phyloP scores from a whole-genome alignment of 352 stramenopile genomes.

The Phytophthora nicotianae region DNA sequence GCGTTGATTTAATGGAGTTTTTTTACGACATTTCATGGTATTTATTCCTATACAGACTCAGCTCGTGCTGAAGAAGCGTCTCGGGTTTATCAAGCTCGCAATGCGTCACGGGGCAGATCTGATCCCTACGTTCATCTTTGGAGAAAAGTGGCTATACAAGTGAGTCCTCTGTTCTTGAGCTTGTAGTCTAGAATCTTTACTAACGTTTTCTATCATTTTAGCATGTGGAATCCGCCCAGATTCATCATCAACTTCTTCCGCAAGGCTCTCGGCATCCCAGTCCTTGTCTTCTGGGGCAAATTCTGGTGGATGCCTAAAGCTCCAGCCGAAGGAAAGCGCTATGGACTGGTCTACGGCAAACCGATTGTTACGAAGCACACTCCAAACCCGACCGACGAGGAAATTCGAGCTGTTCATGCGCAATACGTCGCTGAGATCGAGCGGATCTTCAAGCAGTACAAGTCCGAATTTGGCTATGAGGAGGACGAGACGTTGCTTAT shows the following conservation, averaged over 20 bases:
- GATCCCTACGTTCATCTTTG: constrained; percentile 55
- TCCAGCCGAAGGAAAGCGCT: constrained; percentile 52
- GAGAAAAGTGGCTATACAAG: constrained; percentile 64
- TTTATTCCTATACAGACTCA: constrained; percentile 13
- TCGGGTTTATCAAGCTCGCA: constrained; percentile 56
- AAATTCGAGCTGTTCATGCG: constrained; percentile 51
- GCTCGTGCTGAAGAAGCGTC: constrained; percentile 46
- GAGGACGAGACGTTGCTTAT: constrained; percentile 69
- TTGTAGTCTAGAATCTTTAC: no score
- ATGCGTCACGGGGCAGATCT: constrained; percentile 50
- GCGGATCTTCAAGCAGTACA: constrained; percentile 66
- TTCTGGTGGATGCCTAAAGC: constrained; percentile 72
- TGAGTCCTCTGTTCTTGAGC: constrained; percentile 14
- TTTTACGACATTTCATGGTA: not conserved
- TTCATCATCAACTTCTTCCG: constrained; percentile 53
- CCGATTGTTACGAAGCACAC: constrained; percentile 50
- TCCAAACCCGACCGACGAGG: constrained; percentile 52
- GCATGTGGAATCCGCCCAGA: constrained; percentile 65
- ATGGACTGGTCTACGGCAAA: constrained; percentile 71
- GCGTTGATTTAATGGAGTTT: not conserved
- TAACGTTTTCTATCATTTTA: constrained; percentile 10
- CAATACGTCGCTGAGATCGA: constrained; percentile 65
- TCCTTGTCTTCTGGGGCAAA: constrained; percentile 78
- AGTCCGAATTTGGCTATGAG: constrained; percentile 64
- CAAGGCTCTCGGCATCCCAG: constrained; percentile 61